These are phyloP conservation scores for Alternaria novae-zelandiae DNA, from an alignment of 2,329 filamentous ascomycete species.

Conservation along the genomic window DNA sequence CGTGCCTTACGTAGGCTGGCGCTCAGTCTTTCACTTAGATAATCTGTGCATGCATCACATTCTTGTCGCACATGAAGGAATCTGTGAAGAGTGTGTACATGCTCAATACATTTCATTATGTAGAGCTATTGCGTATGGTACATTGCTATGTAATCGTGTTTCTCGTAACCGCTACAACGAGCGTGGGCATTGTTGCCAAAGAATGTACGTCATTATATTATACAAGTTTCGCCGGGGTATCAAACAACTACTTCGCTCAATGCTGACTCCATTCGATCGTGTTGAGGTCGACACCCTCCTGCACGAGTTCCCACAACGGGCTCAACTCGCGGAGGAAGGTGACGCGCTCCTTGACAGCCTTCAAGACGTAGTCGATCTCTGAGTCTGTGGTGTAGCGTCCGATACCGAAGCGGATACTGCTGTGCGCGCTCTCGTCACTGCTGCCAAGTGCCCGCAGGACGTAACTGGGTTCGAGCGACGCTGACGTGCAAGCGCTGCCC, in stretches of 20 bases:
- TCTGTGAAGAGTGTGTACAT: neutral
- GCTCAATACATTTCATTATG: slow-evolving; percentile 9
- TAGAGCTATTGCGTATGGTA: slow-evolving; percentile 14
- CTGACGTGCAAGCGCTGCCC: slow-evolving; percentile 95
- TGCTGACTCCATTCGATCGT: slow-evolving; percentile 99
- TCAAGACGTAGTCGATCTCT: slow-evolving; percentile 97
- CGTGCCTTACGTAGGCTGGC: too few relatives aligned
- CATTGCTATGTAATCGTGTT: slow-evolving; percentile 27
- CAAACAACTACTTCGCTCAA: slow-evolving; percentile 54
- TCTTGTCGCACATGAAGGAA: neutral
- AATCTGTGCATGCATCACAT: neutral
- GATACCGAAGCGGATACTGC: slow-evolving; percentile 96
- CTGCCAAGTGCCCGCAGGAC: slow-evolving; percentile 92
- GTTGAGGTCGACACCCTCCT: slow-evolving; percentile 93
- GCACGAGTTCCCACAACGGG: slow-evolving; percentile 95
- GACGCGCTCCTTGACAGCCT: slow-evolving; percentile 89
- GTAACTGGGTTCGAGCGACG: slow-evolving; percentile 94
- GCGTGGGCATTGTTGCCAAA: slow-evolving; percentile 23
- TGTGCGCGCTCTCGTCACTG: slow-evolving; percentile 97
- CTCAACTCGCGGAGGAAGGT: slow-evolving; percentile 93
- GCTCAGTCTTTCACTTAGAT: neutral
- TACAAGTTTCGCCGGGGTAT: slow-evolving; percentile 29
- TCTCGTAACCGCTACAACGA: slow-evolving; percentile 33
- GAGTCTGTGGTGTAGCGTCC: slow-evolving; percentile 93
- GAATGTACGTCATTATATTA: slow-evolving; percentile 21